Evolutionary conservation across 768 basidiomycete species (phyloP).

Genomic region (Mycena sanguinolenta): DNA sequence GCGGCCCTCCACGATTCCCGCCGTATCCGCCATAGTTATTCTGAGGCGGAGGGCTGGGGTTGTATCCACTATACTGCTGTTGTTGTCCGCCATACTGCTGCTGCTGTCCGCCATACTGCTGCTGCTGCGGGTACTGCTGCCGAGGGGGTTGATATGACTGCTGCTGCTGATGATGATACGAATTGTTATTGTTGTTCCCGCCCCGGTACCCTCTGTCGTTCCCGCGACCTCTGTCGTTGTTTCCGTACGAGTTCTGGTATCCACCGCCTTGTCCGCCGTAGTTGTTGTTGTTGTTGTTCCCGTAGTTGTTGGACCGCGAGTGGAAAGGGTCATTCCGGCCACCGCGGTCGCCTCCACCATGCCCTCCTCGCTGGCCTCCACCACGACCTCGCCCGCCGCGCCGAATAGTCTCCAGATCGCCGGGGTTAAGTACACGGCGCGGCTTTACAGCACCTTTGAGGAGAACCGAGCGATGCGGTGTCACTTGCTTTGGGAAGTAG

Average conservation of each 20-base stretch:
- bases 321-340: slow-evolving; percentile 63
- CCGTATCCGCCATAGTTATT: slow-evolving; percentile 41
- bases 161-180: slow-evolving; percentile 49
- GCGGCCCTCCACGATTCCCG: slow-evolving; percentile 39
- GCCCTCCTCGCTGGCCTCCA: slow-evolving; percentile 52
- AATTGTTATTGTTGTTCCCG: slow-evolving; percentile 47
- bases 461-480: slow-evolving; percentile 87
- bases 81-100: slow-evolving; percentile 48
- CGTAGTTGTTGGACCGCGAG: slow-evolving; percentile 56
- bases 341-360: slow-evolving; percentile 49
- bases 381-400: slow-evolving; percentile 63
- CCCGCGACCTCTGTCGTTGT: slow-evolving; percentile 45
- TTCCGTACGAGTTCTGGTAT: slow-evolving; percentile 43
- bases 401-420: slow-evolving; percentile 80
- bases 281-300: too few species aligned
- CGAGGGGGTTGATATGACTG: too few species aligned
- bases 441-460: slow-evolving; percentile 78
- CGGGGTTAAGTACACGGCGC: slow-evolving; percentile 69
- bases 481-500: slow-evolving; percentile 89
- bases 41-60: slow-evolving; percentile 34
- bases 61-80: slow-evolving; percentile 51
- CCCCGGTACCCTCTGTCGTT: slow-evolving; percentile 48
- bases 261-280: slow-evolving; percentile 52
- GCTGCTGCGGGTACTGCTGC: too few species aligned
- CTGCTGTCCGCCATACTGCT: slow-evolving; percentile 41